Evolutionary conservation across 2,329 filamentous ascomycete genomes (phyloP), one percentile per base, ranked within the genome.

Genomic region (Annulohypoxylon truncatum): DNA sequence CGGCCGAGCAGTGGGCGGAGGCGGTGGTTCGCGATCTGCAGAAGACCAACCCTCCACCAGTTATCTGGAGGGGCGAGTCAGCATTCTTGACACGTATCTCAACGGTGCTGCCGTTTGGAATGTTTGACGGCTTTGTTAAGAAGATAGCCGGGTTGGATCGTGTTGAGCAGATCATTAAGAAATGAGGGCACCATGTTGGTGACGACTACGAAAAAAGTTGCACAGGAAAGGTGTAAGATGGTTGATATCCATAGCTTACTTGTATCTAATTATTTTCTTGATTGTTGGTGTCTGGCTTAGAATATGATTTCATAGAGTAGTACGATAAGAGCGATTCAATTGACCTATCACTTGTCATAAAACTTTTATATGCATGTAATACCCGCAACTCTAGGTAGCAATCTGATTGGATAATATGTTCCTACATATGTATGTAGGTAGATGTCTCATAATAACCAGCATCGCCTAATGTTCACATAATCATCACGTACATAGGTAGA

Each of bases 31-130:
- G 13, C 3, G 69, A 70, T 24, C 51, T 71, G 2, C 31, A 55
- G 35, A 65, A 55, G 31, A 53, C 26, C 4, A 68, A 40, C 29
- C 65, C 61, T 20, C 69, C 67, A 5, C 46, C 47, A 1, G 46
- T 68, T 15, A 66, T 71, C 46, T 70, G 65, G 67, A 51, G 67
- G n/a, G 69, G 67, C 0, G 59, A 59, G 10, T 62, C 38, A 10
- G 64, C 67, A 9, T 22, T 40, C 2, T n/a, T 63, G 15, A 35
- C 53, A 6, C 61, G 69, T 38, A 6, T 64, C 10, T 46, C 55
- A 12, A 64, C 57, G 2, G 47, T 71, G 10, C 22, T 71, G 44
- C 67, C 67, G 7, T 52, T 56, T 53, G 64, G 67, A 2, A 7
- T 66, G 24, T 50, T 68, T 12, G 67, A 70, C 29, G 51, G 64